A percentile compares a stretch with the other conserved stretches of the same genome.
These are phyloP conservation scores for Osmanthus fragrans DNA, from an alignment of 257 asterid genomes.

Conservation along the genomic window DNA sequence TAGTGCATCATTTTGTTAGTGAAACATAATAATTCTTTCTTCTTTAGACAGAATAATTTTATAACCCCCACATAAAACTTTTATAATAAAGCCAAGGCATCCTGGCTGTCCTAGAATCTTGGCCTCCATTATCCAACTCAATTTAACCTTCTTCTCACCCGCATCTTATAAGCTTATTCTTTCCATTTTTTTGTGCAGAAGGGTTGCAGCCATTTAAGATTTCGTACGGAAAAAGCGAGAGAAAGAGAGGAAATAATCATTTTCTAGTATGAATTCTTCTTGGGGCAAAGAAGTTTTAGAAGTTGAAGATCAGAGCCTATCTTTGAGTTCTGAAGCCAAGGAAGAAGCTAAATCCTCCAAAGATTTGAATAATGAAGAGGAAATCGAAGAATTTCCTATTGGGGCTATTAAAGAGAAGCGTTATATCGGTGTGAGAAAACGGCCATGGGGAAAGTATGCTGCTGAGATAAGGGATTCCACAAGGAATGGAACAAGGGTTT, in stretches of 20 bases:
- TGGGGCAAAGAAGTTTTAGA: neutral
- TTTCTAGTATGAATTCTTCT: neutral
- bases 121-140: neutral
- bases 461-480: slow-evolving; percentile 58
- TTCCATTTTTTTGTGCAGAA: neutral
- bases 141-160: neutral
- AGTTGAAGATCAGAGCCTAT: slow-evolving; percentile 10
- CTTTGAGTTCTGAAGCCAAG: neutral
- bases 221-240: neutral
- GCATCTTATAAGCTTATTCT: neutral
- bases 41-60: neutral
- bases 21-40: neutral
- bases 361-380: neutral
- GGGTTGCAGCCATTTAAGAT: neutral
- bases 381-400: neutral
- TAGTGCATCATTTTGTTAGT: neutral
- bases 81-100: slow-evolving; percentile 3
- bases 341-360: neutral
- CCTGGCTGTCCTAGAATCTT: slow-evolving; percentile 9
- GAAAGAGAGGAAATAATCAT: neutral
- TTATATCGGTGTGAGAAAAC: slow-evolving; percentile 42
- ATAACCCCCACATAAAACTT: neutral
- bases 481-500: slow-evolving; percentile 44
- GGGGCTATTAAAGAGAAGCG: slow-evolving; percentile 6
- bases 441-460: slow-evolving; percentile 55